Evolutionary conservation across 495 filamentous ascomycete genomes (phyloP), one percentile per base, ranked within the genome.

Genomic region (Aspergillus diversus): DNA sequence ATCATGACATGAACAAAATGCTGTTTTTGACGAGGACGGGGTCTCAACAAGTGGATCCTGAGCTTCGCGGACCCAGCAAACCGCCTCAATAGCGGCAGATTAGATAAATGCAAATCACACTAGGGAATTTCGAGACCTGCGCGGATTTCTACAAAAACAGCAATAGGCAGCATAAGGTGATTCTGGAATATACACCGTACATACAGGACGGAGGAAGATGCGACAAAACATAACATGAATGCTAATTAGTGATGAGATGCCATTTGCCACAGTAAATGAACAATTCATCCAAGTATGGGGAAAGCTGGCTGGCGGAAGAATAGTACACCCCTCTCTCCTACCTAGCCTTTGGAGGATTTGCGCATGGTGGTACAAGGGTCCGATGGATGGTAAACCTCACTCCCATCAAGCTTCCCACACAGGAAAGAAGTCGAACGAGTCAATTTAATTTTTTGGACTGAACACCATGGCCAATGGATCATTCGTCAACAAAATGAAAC

Each of bases 1-100:
- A 63, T 55, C 60, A 63, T 63, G 33, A 42, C 52, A 54, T 63
- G 60, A 33, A 51, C 34, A 32, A 31, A 13, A 21, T 59, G 56
- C 34, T 42, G 47, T 21, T 50, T 11, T 50, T 21, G 47, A 50
- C 47, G 15, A 31, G 21, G 7, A 16, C 21, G 16, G 16, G 11
- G 51, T 33, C 50, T 53, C 31, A 53, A 33, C 31, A 5, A n/a
- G 50, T 54, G 51, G 51, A 54, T 33, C 51, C 51, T 43, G 11
- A 15, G 39, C 39, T 43, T 43, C 4, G 39, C 11, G 39, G 39
- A 43, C 39, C 37, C 39, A 43, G 39, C 39, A 43, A 43, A 43
- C 47, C 39, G 12, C 39, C 11, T 50, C 47, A 17, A 17, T 50
- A 1, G 47, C n/a, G 47, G 47, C 47, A 50, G 47, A 50, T 50